Percentiles rank a stretch among this genome's conserved stretches.
phyloP scores from a whole-genome alignment of 2,329 filamentous ascomycete genomes.

The Raffaelea albimanens region DNA sequence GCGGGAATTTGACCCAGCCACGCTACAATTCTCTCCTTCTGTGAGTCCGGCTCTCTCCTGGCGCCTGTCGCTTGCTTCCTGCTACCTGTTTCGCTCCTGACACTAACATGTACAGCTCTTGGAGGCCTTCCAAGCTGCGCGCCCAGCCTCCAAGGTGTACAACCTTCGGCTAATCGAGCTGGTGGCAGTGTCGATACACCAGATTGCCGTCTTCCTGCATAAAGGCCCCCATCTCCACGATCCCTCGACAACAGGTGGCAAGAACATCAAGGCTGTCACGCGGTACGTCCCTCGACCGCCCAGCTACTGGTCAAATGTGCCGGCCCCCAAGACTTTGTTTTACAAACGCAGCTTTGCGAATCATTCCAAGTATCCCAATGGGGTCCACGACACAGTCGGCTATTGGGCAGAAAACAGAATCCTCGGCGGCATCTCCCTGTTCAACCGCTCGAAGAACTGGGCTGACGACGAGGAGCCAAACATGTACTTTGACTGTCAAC shows the following conservation, averaged over 20 bases:
- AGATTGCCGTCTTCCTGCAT: neutral
- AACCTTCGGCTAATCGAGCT: neutral
- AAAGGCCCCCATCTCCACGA: neutral
- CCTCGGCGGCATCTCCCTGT: slow-evolving; percentile 19
- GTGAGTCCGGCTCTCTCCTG: no score
- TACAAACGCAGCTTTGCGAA: neutral
- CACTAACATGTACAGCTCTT: neutral
- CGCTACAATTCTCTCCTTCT: no score
- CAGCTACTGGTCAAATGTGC: no score
- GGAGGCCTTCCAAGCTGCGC: neutral
- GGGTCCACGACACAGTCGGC: slow-evolving; percentile 13
- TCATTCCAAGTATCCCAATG: slow-evolving; percentile 8
- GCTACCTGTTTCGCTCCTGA: no score
- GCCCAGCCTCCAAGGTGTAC: neutral
- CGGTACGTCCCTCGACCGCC: neutral
- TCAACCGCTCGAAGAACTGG: slow-evolving; percentile 11
- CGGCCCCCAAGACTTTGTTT: no score
- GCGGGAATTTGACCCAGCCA: neutral
- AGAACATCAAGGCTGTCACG: neutral
- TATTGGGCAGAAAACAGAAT: slow-evolving; percentile 20
- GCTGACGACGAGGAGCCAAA: neutral
- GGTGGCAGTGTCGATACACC: neutral
- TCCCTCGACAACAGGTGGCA: neutral
- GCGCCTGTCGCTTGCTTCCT: no score
- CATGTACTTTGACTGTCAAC: neutral